phyloP scores from a whole-genome alignment of 2,329 filamentous ascomycete species.

The Fusarium xylarioides region DNA sequence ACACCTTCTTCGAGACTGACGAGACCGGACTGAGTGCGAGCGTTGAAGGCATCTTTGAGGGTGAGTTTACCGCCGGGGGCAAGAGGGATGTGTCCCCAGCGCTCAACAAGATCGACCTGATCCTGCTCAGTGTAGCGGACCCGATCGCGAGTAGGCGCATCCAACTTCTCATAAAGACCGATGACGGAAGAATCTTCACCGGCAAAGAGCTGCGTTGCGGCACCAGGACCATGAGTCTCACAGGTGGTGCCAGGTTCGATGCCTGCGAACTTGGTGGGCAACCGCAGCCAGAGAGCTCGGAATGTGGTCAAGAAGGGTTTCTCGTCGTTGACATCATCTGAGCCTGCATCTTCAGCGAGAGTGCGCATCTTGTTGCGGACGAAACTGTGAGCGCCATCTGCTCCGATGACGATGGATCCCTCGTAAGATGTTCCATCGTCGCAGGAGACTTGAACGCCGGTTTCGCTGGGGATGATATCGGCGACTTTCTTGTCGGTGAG shows the following conservation, averaged over 20 bases:
- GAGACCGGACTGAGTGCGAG: slow-evolving; percentile 41
- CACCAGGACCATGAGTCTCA: slow-evolving; percentile 44
- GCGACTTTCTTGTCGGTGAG: slow-evolving; percentile 27
- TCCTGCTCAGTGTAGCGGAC: slow-evolving; percentile 27
- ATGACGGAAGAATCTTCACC: slow-evolving; percentile 23
- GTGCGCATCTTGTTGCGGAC: slow-evolving; percentile 37
- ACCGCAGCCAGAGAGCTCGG: slow-evolving; percentile 48
- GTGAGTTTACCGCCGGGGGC: slow-evolving; percentile 31
- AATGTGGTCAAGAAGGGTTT: slow-evolving; percentile 46
- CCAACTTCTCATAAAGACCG: slow-evolving; percentile 32
- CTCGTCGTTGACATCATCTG: slow-evolving; percentile 35
- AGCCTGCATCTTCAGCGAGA: slow-evolving; percentile 36
- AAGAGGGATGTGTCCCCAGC: slow-evolving; percentile 34
- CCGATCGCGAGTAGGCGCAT: slow-evolving; percentile 22
- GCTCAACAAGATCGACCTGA: slow-evolving; percentile 18
- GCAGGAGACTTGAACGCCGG: slow-evolving; percentile 28
- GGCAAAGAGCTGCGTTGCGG: slow-evolving; percentile 31
- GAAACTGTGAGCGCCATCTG: slow-evolving; percentile 33
- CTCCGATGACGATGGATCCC: slow-evolving; percentile 33
- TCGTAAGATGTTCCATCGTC: slow-evolving; percentile 28
- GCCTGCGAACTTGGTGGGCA: slow-evolving; percentile 31
- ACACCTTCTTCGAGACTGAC: slow-evolving; percentile 51
- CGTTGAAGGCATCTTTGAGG: slow-evolving; percentile 45
- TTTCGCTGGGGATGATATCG: slow-evolving; percentile 1
- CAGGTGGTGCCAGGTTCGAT: slow-evolving; percentile 37